These are phyloP conservation scores for Protomyces lactucae-debilis DNA, from an alignment of 1,139 yeast genomes.

Conservation along the genomic window DNA sequence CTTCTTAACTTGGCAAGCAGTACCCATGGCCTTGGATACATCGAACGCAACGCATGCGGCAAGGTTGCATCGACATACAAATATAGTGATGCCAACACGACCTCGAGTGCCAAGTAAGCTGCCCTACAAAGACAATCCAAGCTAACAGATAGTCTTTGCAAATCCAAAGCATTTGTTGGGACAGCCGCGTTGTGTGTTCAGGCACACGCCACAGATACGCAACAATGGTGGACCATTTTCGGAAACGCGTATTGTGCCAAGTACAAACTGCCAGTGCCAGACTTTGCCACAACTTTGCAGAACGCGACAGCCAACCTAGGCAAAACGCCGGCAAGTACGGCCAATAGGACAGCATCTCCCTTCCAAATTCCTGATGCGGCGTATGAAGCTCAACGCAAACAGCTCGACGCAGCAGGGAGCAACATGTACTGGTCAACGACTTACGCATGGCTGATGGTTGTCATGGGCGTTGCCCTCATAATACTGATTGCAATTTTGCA, in stretches of 20 bases:
- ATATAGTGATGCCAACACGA: slow-evolving; percentile 8
- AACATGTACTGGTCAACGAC: slow-evolving; percentile 2
- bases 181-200: slow-evolving; percentile 1
- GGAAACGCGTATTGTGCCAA: background rate
- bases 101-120: background rate
- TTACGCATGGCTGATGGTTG: slow-evolving; percentile 7
- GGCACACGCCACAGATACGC: background rate
- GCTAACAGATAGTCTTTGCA: background rate
- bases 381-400: background rate
- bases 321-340: background rate
- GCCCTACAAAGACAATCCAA: background rate
- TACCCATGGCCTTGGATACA: background rate
- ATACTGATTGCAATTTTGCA: background rate
- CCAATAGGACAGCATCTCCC: background rate
- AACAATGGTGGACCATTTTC: slow-evolving; percentile 1
- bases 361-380: background rate
- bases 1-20: background rate
- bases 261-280: background rate
- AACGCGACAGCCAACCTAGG: background rate
- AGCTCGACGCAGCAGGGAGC: background rate
- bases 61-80: background rate
- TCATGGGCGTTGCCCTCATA: background rate
- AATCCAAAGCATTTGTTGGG: slow-evolving; percentile 1
- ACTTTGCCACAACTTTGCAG: background rate
- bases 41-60: background rate